Evolutionary conservation across 2,329 filamentous ascomycete species (phyloP).

Genomic region (Penicillium sp.): DNA sequence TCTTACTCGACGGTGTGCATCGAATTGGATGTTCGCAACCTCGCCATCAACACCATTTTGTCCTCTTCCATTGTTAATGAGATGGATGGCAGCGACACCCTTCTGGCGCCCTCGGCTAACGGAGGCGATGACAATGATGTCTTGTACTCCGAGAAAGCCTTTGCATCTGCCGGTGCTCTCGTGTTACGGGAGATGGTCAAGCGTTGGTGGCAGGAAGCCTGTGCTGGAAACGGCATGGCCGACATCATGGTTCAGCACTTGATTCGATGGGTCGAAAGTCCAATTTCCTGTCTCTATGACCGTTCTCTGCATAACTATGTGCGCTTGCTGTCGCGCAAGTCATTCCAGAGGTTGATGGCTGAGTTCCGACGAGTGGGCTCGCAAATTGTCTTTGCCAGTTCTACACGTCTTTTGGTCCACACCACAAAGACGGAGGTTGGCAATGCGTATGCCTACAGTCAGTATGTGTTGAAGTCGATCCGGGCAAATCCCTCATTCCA

Average conservation of each 20-base stretch:
- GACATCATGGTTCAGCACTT: constrained; percentile 97
- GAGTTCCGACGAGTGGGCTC: constrained; percentile 94
- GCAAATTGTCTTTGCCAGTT: constrained; percentile 88
- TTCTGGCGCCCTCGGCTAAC: constrained; percentile 72
- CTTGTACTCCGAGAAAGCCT: constrained; percentile 80
- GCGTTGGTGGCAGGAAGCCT: constrained; percentile 94
- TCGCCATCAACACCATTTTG: constrained; percentile 95
- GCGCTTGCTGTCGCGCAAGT: constrained; percentile 96
- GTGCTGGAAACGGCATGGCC: constrained; percentile 84
- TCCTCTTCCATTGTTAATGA: constrained; percentile 96
- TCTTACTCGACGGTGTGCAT: constrained; percentile 96
- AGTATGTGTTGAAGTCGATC: constrained; percentile 97
- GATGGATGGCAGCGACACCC: constrained; percentile 79
- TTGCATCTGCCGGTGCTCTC: constrained; percentile 82
- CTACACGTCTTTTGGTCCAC: constrained; percentile 83
- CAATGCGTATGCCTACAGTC: constrained; percentile 92
- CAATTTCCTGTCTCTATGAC: constrained; percentile 92
- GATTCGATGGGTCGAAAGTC: constrained; percentile 92
- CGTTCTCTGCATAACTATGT: constrained; percentile 92
- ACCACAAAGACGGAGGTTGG: constrained; percentile 95
- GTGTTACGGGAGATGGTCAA: constrained; percentile 98
- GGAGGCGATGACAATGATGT: constrained; percentile 59
- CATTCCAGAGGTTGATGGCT: constrained; percentile 91
- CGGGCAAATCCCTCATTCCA: constrained; percentile 92
- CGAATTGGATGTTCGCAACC: constrained; percentile 85